Evolutionary conservation across 2,329 filamentous ascomycete genomes (phyloP), one percentile per base, ranked within the genome.

Genomic region (Tolypocladium guangdongense): DNA sequence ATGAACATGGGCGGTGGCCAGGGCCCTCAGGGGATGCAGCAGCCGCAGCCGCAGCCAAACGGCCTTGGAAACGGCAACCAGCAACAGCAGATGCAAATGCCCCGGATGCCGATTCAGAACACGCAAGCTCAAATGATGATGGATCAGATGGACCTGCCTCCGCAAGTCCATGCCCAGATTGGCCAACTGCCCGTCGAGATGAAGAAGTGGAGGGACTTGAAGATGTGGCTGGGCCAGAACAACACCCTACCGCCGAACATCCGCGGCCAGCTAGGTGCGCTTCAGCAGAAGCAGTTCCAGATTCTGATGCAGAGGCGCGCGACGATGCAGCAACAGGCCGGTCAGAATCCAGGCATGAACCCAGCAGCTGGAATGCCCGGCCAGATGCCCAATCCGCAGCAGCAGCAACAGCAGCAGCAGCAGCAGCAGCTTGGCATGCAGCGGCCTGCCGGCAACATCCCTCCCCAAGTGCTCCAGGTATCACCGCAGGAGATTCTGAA

Each of bases 181-280:
- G 59, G 50, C 14, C 63, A 62, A 22, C 54, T 76, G 3, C 73
- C 74, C 2, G 60, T 65, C 0, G 73, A 77, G 0, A 59, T 76
- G 6, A 76, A 75, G 62, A 78, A 74, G 56, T 79, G 76, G 76
- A 65, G 66, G 18, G 73, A 77, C 4, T 62, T 78, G 12, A 75
- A 74, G 59, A 54, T 59, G 2, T 77, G 72, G 71, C 57, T 75
- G 4, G 56, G 56, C 11, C 67, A 69, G 50, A 72, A 71, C 49
- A 69, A 66, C 52, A 63, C 58, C 50, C 54, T 73, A 1, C 57
- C 68, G 0, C 63, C 64, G 6, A 55, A 63, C 2, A 51, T 67
- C 10, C 67, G 68, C 24, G 58, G 52, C 7, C 67, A 70, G 51
- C 63, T 77, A 14, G 55, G 56, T 3, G 55, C 53, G 2, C 51